Evolutionary conservation across 345 rosid species (phyloP).

Genomic region (Kandelia obovata): DNA sequence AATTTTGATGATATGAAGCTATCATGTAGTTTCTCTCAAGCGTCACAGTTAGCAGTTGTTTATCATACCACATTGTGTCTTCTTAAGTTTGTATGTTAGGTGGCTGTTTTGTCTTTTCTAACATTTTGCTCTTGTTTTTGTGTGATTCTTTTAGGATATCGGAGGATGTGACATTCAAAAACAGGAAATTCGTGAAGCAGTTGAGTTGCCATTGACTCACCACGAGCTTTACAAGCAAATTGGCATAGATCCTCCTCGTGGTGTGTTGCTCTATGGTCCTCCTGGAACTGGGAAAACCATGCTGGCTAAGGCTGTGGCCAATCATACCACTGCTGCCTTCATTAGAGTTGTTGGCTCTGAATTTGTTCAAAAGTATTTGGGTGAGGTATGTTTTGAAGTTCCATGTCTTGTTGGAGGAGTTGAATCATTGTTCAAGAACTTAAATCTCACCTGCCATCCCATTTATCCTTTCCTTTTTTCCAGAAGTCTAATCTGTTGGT

Average conservation of each 20-base stretch:
- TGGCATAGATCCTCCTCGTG: conserved; percentile 88
- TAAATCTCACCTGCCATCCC: no score
- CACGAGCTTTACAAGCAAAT: conserved; percentile 82
- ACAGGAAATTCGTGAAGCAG: conserved; percentile 95
- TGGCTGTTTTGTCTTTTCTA: no score
- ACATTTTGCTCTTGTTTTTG: not conserved
- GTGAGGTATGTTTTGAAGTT: conserved; percentile 25
- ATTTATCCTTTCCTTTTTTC: no score
- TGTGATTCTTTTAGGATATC: conserved; percentile 52
- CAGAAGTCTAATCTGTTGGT: no score
- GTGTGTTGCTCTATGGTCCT: conserved; percentile 87
- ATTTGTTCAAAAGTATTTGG: conserved; percentile 27
- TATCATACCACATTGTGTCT: no score
- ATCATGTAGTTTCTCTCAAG: no score
- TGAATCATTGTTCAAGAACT: no score
- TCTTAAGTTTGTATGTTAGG: no score
- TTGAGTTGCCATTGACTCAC: conserved; percentile 81
- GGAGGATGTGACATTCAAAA: conserved; percentile 95
- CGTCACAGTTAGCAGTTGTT: no score
- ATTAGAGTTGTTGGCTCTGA: conserved; percentile 26
- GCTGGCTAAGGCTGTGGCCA: conserved; percentile 72
- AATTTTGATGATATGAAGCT: no score
- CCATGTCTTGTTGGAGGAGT: no score
- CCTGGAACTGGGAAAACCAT: conserved; percentile 95
- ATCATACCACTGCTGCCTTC: conserved; percentile 26